These are phyloP conservation scores for Phytophthora melonis DNA, from an alignment of 352 stramenopile genomes.

Conservation along the genomic window DNA sequence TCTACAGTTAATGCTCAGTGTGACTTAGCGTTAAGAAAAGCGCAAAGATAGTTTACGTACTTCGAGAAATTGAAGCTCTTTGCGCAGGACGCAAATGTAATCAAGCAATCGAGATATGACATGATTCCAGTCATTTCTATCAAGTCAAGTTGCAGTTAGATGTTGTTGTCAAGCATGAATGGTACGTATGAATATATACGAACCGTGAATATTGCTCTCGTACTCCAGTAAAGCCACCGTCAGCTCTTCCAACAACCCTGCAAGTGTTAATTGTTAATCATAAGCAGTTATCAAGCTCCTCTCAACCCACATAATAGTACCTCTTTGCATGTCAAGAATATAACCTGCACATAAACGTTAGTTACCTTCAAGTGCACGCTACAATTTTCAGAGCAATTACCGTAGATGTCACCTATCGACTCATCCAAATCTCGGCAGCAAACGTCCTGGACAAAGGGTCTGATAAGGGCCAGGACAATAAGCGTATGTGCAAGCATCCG, in stretches of 20 bases:
- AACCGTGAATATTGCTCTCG: slow-evolving; percentile 76
- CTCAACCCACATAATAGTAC: slow-evolving; percentile 32
- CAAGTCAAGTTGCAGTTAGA: background rate
- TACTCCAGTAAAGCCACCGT: slow-evolving; percentile 76
- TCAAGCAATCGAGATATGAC: slow-evolving; percentile 75
- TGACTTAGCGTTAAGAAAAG: background rate
- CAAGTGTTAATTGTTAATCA: background rate
- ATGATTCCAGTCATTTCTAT: slow-evolving; percentile 80
- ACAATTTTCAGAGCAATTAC: slow-evolving; percentile 30
- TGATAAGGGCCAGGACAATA: background rate
- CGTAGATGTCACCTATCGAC: slow-evolving; percentile 86
- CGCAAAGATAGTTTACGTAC: slow-evolving; percentile 29
- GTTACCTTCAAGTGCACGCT: background rate
- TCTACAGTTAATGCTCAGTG: slow-evolving; percentile 27
- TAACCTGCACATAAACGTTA: slow-evolving; percentile 52
- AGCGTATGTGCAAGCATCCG: background rate
- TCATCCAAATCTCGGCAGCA: slow-evolving; percentile 85
- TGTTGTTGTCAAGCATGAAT: background rate
- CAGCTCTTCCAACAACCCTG: slow-evolving; percentile 83
- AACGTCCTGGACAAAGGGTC: slow-evolving; percentile 49
- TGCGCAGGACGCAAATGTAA: slow-evolving; percentile 70
- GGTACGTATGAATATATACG: background rate
- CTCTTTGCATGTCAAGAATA: slow-evolving; percentile 84
- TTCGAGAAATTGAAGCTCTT: slow-evolving; percentile 81
- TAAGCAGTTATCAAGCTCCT: background rate